A percentile compares a stretch with the other conserved stretches of the same genome.
phyloP scores from a whole-genome alignment of 768 basidiomycete species.

The Mycena belliarum region DNA sequence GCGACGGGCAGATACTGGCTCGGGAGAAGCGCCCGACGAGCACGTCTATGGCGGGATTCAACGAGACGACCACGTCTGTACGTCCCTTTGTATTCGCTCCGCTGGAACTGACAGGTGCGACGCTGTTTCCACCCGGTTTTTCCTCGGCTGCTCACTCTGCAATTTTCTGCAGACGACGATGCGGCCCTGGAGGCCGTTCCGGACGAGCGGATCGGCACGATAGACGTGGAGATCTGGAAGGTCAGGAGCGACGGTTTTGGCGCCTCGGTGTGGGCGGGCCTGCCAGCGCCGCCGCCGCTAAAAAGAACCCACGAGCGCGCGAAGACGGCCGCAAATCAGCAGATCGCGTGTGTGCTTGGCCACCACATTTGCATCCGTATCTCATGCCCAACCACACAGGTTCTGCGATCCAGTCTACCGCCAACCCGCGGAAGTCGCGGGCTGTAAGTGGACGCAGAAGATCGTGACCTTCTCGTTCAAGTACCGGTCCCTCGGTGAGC shows the following conservation, averaged over 20 bases:
- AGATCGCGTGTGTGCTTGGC: slow-evolving; percentile 22
- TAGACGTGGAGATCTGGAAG: slow-evolving; percentile 10
- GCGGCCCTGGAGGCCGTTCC: not conserved
- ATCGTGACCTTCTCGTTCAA: slow-evolving; percentile 26
- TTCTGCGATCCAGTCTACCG: slow-evolving; percentile 1
- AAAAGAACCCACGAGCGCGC: slow-evolving; percentile 27
- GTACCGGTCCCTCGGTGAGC: slow-evolving; percentile 27
- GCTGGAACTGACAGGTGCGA: slow-evolving; percentile 6
- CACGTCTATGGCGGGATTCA: slow-evolving; percentile 4
- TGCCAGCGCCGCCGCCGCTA: not conserved
- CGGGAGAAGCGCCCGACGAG: slow-evolving; percentile 5
- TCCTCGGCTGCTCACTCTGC: not conserved
- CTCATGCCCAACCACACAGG: not conserved
- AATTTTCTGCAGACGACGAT: not conserved
- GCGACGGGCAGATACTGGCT: slow-evolving; percentile 8
- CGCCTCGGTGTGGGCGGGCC: not conserved
- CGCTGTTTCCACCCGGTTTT: not conserved
- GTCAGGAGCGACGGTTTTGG: slow-evolving; percentile 1
- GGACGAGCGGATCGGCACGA: slow-evolving; percentile 1
- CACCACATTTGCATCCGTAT: not conserved
- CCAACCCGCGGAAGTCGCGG: not conserved
- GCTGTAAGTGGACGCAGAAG: slow-evolving; percentile 2
- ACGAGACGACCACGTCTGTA: slow-evolving; percentile 1
- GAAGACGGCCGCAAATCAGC: slow-evolving; percentile 27
- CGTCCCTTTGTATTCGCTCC: slow-evolving; percentile 2